phyloP scores from a whole-genome alignment of 345 rosid species.

The Limnanthes douglasii region DNA sequence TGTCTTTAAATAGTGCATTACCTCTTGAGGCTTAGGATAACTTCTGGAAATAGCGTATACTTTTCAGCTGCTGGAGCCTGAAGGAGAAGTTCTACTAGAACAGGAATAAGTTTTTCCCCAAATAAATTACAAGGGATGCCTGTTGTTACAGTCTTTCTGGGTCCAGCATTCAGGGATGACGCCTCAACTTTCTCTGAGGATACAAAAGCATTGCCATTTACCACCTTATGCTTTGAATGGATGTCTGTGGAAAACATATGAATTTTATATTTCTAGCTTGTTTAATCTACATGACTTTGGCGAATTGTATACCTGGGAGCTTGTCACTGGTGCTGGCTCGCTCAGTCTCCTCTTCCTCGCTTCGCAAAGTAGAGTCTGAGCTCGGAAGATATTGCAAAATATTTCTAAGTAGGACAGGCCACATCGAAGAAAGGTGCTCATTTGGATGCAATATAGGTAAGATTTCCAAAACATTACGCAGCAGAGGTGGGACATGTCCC shows the following conservation, averaged over 20 bases:
- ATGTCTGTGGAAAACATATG: constrained; percentile 16
- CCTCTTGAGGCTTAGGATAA: constrained; percentile 83
- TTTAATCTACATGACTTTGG: constrained; percentile 5
- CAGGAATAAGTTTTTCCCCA: constrained; percentile 71
- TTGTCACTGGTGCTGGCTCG: constrained; percentile 18
- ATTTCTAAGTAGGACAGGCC: constrained; percentile 61
- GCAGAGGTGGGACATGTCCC: constrained; percentile 76
- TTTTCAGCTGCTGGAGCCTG: constrained; percentile 57
- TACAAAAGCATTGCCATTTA: constrained; percentile 28
- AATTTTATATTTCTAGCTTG: constrained; percentile 10
- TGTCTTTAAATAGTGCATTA: constrained; percentile 21
- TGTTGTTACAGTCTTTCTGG: constrained; percentile 14
- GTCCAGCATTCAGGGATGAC: constrained; percentile 13
- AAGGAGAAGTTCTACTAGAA: constrained; percentile 59
- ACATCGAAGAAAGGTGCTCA: constrained; percentile 72
- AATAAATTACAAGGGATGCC: constrained; percentile 33
- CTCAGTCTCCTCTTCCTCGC: constrained; percentile 36
- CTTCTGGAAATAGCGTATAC: constrained; percentile 56
- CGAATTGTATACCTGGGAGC: constrained; percentile 19
- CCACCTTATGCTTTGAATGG: constrained; percentile 10
- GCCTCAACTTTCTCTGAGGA: constrained; percentile 21
- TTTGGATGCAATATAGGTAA: constrained; percentile 63
- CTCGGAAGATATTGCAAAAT: constrained; percentile 66
- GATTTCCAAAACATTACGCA: constrained; percentile 65
- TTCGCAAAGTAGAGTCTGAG: constrained; percentile 25